These are phyloP conservation scores for Dactylellina sp. DNA, from an alignment of 2,329 filamentous ascomycete genomes.

Conservation along the genomic window DNA sequence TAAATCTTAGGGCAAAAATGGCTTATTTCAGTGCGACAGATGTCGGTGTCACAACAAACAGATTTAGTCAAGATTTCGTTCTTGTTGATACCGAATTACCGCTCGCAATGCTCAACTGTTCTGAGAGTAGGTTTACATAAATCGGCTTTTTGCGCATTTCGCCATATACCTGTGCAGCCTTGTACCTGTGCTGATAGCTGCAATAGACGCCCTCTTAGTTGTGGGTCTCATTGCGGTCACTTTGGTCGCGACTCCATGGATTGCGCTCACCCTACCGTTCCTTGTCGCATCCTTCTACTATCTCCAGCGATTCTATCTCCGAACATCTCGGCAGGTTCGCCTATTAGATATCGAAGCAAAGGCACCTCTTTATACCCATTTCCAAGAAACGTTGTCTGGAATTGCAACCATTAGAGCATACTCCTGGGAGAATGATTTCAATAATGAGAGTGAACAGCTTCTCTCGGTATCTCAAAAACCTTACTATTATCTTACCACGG, in stretches of 20 bases:
- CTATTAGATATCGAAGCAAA: slow-evolving; percentile 66
- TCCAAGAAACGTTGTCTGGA: slow-evolving; percentile 60
- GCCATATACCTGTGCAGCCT: no score
- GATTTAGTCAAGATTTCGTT: slow-evolving; percentile 63
- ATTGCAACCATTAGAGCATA: slow-evolving; percentile 59
- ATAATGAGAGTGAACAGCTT: slow-evolving; percentile 57
- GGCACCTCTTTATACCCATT: slow-evolving; percentile 64
- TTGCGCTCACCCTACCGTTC: slow-evolving; percentile 61
- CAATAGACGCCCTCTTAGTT: slow-evolving; percentile 25
- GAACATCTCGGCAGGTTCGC: slow-evolving; percentile 65
- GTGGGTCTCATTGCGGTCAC: slow-evolving; percentile 33
- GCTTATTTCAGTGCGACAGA: slow-evolving; percentile 62
- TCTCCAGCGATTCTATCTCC: slow-evolving; percentile 64
- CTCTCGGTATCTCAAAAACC: slow-evolving; percentile 63
- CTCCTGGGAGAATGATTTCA: slow-evolving; percentile 41
- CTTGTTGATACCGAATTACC: slow-evolving; percentile 64
- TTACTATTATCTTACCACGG: slow-evolving; percentile 62
- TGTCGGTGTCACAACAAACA: slow-evolving; percentile 62
- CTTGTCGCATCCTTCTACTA: slow-evolving; percentile 60
- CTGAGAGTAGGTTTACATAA: slow-evolving; percentile 25
- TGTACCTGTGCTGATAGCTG: not conserved
- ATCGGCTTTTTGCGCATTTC: not conserved
- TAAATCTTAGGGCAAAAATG: slow-evolving; percentile 41
- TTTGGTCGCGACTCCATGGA: slow-evolving; percentile 52
- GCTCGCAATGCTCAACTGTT: slow-evolving; percentile 42